Base-by-base conservation (phyloP, 192 early-diverging fungal species). In the Coemansia sp. region DNA sequence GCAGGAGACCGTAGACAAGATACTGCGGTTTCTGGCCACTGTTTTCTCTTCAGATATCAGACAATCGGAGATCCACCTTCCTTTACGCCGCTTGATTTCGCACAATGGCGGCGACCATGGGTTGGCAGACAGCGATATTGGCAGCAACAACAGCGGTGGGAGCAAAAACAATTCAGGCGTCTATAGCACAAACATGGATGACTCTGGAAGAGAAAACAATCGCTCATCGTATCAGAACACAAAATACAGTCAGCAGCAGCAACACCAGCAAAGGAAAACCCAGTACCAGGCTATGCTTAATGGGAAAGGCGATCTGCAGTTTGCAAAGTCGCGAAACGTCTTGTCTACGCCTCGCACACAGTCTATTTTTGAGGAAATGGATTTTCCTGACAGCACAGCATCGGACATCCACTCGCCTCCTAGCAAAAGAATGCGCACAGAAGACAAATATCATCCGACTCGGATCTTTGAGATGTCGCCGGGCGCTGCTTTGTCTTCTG, bases 1-100 rank as follows among this genome's bases (percentile, higher is more conserved):
- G 69, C 94, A 97, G 75, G 88, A 89, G 11, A 94, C 89, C 0
- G 96, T 98, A 48, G 91, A 96, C 80, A 96, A 95, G 71, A 96
- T 98, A 58, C 63, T 98, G 61, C 78, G 88, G 16, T 98, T 98
- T 75, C 73, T 98, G 69, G 94, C 94, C 1, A 87, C 91, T 0
- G 88, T 97, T 34, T 96, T 93, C 75, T 85, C 90, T 28, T 67
- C 69, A 32, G 87, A 88, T 12, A 30, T 52, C 10, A 66, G 66
- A 11, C 68, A 69, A 12, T 60, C 71, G 4, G 75, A 77, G 45
- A 67, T 75, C 18, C 72, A 67, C 17, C 60, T 80, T 18, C 79
- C 73, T 10, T 64, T 77, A 48, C 83, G 72, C 28, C 75, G 73
- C 10, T 64, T 81, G 22, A 68, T 84, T 33, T 73, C 76, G 20